Evolutionary conservation across 352 stramenopile genomes (phyloP), one percentile per base, ranked within the genome.

Genomic region (Blastocystis sp.): DNA sequence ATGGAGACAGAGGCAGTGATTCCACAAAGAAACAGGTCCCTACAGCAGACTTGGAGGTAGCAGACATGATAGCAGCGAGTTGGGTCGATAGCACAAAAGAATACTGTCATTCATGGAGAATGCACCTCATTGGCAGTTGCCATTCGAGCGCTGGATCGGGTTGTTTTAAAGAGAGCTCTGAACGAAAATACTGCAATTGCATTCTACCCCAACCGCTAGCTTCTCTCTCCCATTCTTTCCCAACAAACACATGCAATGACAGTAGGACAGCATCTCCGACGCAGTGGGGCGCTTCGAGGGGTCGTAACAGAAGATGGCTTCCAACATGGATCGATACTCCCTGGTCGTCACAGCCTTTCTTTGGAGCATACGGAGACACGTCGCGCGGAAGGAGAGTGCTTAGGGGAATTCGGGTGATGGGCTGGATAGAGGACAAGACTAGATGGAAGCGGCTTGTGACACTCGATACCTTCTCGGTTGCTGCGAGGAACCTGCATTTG

Each of bases 401-500:
- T 38, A 84, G 52, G 0, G 74, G 74, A 34, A 84, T 34, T 24
- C 52, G 52, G 3, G 65, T 19, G 10, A 84, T 84, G 10, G 48
- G n/a, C 6, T 28, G 48, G 3, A 84, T n/a, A 1, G n/a, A 38
- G 19, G 38, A 69, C n/a, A 84, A 28, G 21, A 40, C 74, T 84
- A 84, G 6, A 1, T 24, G 3, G 34, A 3, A 70, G 7, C 40
- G n/a, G 21, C 1, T 63, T 4, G 11, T 1, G 48, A 65, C 34
- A 11, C 2, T 17, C 21, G n/a, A 10, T n/a, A 84, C 74, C 54
- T 28, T 84, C 74, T 59, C 74, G 3, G 6, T 84, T 84, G n/a
- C 21, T 45, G 3, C 48, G 34, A n/a, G 74, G 74, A 48, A 84
- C 42, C n/a, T 84, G 74, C 74, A 84, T 84, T 57, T 84, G 74